Conservation (phyloP, 768 basidiomycete genomes). For the Pleurotus cornucopiae region DNA sequence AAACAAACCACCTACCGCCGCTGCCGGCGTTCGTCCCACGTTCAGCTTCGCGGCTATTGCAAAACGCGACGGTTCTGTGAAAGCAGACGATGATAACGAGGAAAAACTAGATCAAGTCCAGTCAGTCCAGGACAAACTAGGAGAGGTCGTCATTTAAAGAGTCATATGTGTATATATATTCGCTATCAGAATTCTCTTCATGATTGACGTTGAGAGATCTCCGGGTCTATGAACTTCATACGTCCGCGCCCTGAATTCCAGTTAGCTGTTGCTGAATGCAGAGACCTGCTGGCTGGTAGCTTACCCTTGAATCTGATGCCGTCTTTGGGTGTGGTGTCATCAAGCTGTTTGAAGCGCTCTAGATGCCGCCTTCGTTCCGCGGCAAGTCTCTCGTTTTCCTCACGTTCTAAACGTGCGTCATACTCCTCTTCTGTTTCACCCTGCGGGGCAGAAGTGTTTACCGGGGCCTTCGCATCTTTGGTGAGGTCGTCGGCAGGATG, state of each 20-base stretch:
- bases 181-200: not conserved
- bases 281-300: constrained; percentile 6
- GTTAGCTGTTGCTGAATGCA: not conserved
- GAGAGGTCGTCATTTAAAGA: constrained; percentile 30
- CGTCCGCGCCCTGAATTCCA: constrained; percentile 49
- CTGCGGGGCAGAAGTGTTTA: constrained; percentile 3
- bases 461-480: constrained; percentile 6
- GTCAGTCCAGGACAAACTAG: constrained; percentile 22
- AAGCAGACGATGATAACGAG: constrained; percentile 13
- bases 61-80: constrained; percentile 29
- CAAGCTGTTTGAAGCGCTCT: constrained; percentile 37
- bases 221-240: constrained; percentile 68
- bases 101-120: constrained; percentile 12
- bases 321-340: constrained; percentile 29
- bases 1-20: constrained; percentile 16
- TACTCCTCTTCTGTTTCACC: constrained; percentile 73
- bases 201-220: constrained; percentile 15
- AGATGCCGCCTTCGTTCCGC: constrained; percentile 43
- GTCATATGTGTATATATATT: not conserved
- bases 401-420: constrained; percentile 60
- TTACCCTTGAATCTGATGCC: constrained; percentile 67
- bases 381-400: constrained; percentile 58
- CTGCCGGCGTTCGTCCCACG: constrained; percentile 60
- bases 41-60: constrained; percentile 78
- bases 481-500: constrained; percentile 10